A percentile compares a stretch with the other conserved stretches of the same genome.
Conservation (phyloP, 108 stramenopile genomes). For the Cylindrotheca fusiformis region DNA sequence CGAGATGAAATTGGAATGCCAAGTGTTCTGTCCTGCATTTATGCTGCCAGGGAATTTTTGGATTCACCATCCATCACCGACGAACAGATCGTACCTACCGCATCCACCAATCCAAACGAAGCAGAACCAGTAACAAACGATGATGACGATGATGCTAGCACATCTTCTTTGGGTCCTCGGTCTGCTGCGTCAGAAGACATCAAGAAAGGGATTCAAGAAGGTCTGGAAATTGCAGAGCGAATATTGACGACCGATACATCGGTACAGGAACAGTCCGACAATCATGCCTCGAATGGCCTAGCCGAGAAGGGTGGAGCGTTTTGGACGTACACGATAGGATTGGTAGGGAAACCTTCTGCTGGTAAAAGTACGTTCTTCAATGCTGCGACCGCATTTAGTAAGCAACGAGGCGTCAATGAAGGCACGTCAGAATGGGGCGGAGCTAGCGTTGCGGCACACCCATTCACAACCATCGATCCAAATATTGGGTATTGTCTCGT, state of each 20-base stretch:
- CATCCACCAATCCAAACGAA: slow-evolving; percentile 5
- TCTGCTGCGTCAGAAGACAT: slow-evolving; percentile 42
- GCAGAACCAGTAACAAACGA: background rate
- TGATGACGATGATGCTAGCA: background rate
- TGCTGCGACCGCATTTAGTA: slow-evolving; percentile 80
- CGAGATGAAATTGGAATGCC: slow-evolving; percentile 66
- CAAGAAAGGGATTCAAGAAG: slow-evolving; percentile 49
- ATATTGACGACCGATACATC: slow-evolving; percentile 21
- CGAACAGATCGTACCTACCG: background rate
- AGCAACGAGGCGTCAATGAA: slow-evolving; percentile 43
- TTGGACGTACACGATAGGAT: slow-evolving; percentile 53
- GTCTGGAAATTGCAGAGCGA: slow-evolving; percentile 48
- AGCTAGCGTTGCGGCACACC: slow-evolving; percentile 90
- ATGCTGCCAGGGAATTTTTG: slow-evolving; percentile 66
- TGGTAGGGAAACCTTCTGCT: slow-evolving; percentile 84
- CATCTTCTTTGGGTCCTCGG: background rate
- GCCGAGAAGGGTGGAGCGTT: slow-evolving; percentile 28
- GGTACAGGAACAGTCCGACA: background rate
- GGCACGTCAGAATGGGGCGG: slow-evolving; percentile 43
- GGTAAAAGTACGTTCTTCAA: slow-evolving; percentile 90
- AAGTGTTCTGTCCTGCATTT: slow-evolving; percentile 55
- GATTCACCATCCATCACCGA: slow-evolving; percentile 23
- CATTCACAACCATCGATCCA: slow-evolving; percentile 95
- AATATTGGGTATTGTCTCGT: slow-evolving; percentile 81
- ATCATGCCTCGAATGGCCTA: background rate